Base-by-base conservation (phyloP, 164 flowering plant species). In the Tetracentron sinense region DNA sequence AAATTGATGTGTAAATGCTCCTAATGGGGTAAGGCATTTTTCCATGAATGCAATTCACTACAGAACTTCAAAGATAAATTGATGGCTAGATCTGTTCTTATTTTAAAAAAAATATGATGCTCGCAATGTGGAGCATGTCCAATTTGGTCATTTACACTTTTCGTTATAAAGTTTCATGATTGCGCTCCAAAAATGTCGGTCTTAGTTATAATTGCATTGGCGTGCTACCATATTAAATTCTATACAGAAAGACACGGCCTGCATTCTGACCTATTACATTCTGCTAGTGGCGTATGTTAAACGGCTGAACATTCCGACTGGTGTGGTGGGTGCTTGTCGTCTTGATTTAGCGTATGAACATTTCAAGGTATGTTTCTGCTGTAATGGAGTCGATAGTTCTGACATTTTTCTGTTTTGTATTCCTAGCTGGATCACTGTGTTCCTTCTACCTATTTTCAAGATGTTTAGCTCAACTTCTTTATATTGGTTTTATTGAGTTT, bases 311-410 rank as follows among this genome's bases (percentile, higher is more conserved):
- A 83, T 90, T 79, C 97, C 95, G 33, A 87, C 93, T 73, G 96
- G 96, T 20, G 89, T 87, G 75, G 98, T 94, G 69, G 98, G 97
- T 61, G 92, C 97, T 27, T 90, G 96, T 65, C 90, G 90, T 54
- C 98, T 94, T 77, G 97, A 90, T 79, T 77, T 89, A 46, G 98
- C 98, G 56, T 94, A 85, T 63, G 95, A 89, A 63, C 96, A 89
- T 84, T 94, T 89, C 78, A 94, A 86, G 97, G 98, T 94, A 80
- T 29, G 68, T 21, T 17, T 62, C 22, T 67, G 8, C n/a, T 46
- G 27, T 17, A 49, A 11, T 49, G 23, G 33, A 23, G 19, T 28
- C 0, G 35, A 15, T 22, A 12, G 10, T 14, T 16, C 25, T 51
- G 61, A 55, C 38, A 56, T n/a, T 50, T 46, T 20, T 35, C 38